Conservation (phyloP, 129 eudicot genomes). For the Arctium minus region DNA sequence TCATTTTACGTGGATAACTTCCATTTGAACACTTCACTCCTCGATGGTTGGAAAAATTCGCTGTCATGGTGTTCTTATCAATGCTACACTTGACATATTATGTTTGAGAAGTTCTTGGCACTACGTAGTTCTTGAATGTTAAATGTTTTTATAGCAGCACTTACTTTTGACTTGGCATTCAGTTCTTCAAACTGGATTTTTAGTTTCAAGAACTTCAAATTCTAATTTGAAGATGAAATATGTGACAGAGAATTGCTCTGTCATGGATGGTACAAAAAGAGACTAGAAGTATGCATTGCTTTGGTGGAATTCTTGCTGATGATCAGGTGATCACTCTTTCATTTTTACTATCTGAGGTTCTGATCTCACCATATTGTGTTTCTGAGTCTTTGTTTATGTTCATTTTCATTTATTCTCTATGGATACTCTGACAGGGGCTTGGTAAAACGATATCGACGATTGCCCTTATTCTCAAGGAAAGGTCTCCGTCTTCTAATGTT, state of each 20-base stretch:
- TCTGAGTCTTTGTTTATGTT: neutral
- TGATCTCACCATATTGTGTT: neutral
- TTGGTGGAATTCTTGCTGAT: slow-evolving; percentile 98
- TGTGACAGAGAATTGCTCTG: slow-evolving; percentile 83
- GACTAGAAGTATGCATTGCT: slow-evolving; percentile 57
- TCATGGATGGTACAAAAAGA: slow-evolving; percentile 98
- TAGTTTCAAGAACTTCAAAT: too few relatives aligned
- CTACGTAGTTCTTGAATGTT: too few relatives aligned
- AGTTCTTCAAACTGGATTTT: too few relatives aligned
- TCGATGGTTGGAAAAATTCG: neutral
- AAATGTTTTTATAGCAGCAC: too few relatives aligned
- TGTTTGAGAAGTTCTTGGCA: too few relatives aligned
- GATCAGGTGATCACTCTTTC: slow-evolving; percentile 62
- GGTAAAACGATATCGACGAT: slow-evolving; percentile 97
- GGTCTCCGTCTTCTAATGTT: slow-evolving; percentile 52
- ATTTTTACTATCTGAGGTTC: neutral
- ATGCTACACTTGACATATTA: too few relatives aligned
- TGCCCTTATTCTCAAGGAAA: slow-evolving; percentile 86
- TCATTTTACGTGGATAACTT: neutral
- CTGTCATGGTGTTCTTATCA: too few relatives aligned
- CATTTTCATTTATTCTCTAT: neutral
- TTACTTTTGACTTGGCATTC: neutral
- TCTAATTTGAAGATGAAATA: slow-evolving; percentile 3
- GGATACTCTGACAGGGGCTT: slow-evolving; percentile 57
- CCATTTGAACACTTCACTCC: neutral